Base-by-base conservation (phyloP, 1,284 basidiomycete species). In the Heliocybe sulcata region DNA sequence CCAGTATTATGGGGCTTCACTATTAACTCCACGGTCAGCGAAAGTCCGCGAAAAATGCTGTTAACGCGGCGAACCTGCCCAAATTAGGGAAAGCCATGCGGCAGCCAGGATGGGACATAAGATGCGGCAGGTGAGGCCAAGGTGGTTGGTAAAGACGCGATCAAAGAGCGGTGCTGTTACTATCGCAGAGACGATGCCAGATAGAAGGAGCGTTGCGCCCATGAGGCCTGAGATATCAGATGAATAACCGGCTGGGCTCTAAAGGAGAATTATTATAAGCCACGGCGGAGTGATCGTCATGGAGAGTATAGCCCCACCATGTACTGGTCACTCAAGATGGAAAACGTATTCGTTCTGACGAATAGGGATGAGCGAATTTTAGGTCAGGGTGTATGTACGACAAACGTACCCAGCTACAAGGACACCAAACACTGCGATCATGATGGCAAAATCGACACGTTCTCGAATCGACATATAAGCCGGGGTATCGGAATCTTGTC, bases 211-310 rank as follows among this genome's bases (percentile, higher is more conserved):
- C 23, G 75, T 76, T 11, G 86, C 86, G 29, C 87, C 84, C 70
- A 92, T 73, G 31, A 90, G 72, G 8, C 89, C 89, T 25, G 83
- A 75, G 14, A 70, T 75, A 54, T 80, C 75, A 25, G 78, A 72
- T 0, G 82, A 81, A 65, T 92, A 92, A 1, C 88, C 88, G 35
- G 76, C 73, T n/a, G 89, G 89, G 68, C 79, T 69, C 87, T 90
- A 54, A 19, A 50, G 3, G 51, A 45, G 3, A n/a, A n/a, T 56
- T 42, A 23, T 53, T 51, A 31, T 19, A 33, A 50, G 26, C 16
- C 22, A 52, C 8, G 27, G 31, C 16, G 22, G 6, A 31, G 23
- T 8, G 33, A 2, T 4, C 42, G 42, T 35, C 20, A 45, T 38
- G 14, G 19, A 22, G 54, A 20, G 8, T 23, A 25, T 6, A 16